Evolutionary conservation across 2,329 filamentous ascomycete genomes (phyloP).

Genomic region (Fusarium sp.): DNA sequence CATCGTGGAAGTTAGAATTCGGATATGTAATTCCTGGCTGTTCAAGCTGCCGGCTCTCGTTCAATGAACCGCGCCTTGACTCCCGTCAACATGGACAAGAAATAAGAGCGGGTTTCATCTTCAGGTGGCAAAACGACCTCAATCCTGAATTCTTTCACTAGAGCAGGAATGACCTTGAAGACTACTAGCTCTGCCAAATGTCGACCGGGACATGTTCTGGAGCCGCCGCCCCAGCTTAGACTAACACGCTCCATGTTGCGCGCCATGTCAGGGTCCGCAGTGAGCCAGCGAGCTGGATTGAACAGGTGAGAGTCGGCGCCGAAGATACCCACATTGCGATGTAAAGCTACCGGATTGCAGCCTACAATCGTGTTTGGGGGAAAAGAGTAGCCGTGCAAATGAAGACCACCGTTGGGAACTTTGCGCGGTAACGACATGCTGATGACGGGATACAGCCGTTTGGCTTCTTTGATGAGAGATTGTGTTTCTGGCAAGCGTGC

Average conservation of each 20-base stretch:
- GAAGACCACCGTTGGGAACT: constrained; percentile 57
- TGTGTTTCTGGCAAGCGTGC: constrained; percentile 55
- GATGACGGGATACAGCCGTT: constrained; percentile 66
- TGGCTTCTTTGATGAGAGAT: constrained; percentile 66
- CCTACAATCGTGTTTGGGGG: constrained; percentile 65
- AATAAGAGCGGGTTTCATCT: constrained; percentile 62
- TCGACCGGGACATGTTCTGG: constrained; percentile 65
- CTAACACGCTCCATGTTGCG: constrained; percentile 64
- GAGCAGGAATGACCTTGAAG: constrained; percentile 58
- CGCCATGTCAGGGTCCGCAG: constrained; percentile 43
- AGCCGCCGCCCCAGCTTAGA: constrained; percentile 67
- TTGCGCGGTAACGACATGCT: constrained; percentile 66
- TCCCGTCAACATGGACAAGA: constrained; percentile 67
- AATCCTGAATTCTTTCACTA: constrained; percentile 63
- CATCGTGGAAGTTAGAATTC: accelerated
- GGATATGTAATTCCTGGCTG: accelerated
- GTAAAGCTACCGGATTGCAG: constrained; percentile 66
- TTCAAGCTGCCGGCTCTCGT: neutral
- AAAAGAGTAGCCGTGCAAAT: constrained; percentile 58
- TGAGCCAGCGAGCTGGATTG: constrained; percentile 65
- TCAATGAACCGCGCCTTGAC: constrained; percentile 59
- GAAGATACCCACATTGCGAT: constrained; percentile 65
- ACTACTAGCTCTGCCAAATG: constrained; percentile 67
- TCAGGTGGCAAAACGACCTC: constrained; percentile 57
- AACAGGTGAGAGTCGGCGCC: constrained; percentile 62